Percentiles rank a stretch among this genome's conserved stretches.
phyloP scores from a whole-genome alignment of 2,329 filamentous ascomycete genomes.

The Trichoderma lentiforme region DNA sequence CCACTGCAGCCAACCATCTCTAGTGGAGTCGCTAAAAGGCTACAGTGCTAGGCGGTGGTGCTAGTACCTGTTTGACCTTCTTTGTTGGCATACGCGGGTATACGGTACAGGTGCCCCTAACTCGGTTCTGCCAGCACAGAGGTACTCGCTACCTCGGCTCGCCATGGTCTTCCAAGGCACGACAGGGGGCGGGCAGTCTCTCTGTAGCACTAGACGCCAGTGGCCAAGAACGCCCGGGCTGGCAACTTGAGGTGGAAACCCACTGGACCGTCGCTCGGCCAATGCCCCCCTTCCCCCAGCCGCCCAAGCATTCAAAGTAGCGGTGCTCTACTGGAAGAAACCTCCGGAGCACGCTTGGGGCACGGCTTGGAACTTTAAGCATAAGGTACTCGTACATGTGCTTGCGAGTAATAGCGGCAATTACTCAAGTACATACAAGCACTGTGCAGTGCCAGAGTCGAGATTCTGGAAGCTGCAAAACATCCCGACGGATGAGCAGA shows the following conservation, averaged over 20 bases:
- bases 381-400: neutral
- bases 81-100: neutral
- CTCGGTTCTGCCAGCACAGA: neutral
- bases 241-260: neutral
- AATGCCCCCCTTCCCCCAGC: neutral
- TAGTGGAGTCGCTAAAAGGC: constrained; percentile 5
- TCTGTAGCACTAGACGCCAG: neutral
- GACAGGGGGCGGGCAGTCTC: neutral
- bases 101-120: neutral
- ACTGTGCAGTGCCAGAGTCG: neutral
- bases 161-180: neutral
- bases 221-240: neutral
- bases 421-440: neutral
- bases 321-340: neutral
- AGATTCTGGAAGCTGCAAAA: neutral
- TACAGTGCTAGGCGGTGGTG: neutral
- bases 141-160: neutral
- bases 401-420: neutral
- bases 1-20: constrained; percentile 9
- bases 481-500: neutral
- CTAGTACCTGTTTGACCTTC: neutral
- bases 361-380: neutral
- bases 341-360: neutral
- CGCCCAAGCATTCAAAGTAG: neutral
- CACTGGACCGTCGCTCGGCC: neutral